Percentiles rank a stretch among this genome's conserved stretches.
These are phyloP conservation scores for Apiospora kogelbergensis DNA, from an alignment of 2,329 filamentous ascomycete genomes.

Conservation along the genomic window DNA sequence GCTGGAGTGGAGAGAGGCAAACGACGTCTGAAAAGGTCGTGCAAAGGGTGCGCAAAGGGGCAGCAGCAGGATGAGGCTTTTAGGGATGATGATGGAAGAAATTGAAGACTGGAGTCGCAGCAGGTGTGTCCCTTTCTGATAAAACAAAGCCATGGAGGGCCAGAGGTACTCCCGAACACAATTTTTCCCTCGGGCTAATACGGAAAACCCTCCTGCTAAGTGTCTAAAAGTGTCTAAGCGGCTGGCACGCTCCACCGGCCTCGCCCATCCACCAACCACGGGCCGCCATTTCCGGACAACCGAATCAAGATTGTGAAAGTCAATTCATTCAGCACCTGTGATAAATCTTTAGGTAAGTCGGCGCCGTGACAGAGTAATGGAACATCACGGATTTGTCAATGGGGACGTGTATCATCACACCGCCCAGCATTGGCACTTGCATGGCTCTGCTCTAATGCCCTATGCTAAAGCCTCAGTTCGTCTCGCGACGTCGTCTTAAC, in stretches of 20 bases:
- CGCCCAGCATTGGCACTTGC: not conserved
- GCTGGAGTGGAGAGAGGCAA: not conserved
- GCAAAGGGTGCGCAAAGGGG: not conserved
- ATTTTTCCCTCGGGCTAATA: conserved; percentile 11
- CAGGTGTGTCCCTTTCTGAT: conserved; percentile 4
- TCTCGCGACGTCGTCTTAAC: not conserved
- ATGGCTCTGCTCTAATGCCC: not conserved
- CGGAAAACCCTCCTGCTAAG: conserved; percentile 5
- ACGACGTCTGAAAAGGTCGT: not conserved
- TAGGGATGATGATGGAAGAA: conserved; percentile 10
- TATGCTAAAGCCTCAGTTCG: not conserved
- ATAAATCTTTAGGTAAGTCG: not conserved
- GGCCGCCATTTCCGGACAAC: not conserved
- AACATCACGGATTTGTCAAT: not conserved
- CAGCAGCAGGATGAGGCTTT: conserved; percentile 7
- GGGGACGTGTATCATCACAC: no score
- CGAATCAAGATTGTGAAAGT: conserved; percentile 2
- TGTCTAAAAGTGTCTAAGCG: not conserved
- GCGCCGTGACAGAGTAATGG: not conserved
- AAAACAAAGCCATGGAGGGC: not conserved
- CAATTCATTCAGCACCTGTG: not conserved
- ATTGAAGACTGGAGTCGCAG: not conserved
- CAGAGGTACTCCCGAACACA: not conserved
- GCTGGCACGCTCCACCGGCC: not conserved
- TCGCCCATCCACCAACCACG: not conserved